Base-by-base conservation (phyloP, 1,284 basidiomycete species). In the Stereum hirsutum region DNA sequence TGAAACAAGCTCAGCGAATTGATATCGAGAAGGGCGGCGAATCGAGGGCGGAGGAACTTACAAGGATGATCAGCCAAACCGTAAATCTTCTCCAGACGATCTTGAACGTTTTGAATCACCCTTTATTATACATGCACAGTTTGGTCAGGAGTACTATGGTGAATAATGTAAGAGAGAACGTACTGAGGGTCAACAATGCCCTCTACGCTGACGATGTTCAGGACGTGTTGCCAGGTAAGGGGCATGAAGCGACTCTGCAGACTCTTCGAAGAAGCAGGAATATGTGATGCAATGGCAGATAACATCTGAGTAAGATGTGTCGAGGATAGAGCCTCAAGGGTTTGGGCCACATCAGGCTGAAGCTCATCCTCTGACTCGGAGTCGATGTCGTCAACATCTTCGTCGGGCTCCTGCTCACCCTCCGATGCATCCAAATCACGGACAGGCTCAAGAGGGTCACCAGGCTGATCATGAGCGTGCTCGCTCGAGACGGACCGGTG, bases 181-280 rank as follows among this genome's bases (percentile, higher is more conserved):
- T 47, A 75, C 74, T 57, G 59, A 49, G 58, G 51, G 50, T 68
- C 60, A 30, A 65, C 54, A 1, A 68, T 52, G 27, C 62, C 65
- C 51, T 60, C 61, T 2, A 62, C 57, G 28, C 60, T 62, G 10
- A 69, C 60, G 17, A 70, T 60, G 19, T 69, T 63, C 10, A 78
- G 57, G 11, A 78, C 66, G 23, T 57, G 59, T 28, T 66, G 62
- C 76, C 77, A 80, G 17, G 57, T 57, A 17, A 78, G 56, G 4
- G 75, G 74, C 24, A 63, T 62, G 20, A 75, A 57, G 2, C 76
- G 66, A 45, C 74, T 69, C 47, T 74, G 74, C 63, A 72, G 63
- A 46, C 69, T 72, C 25, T 66, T 63, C 20, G 68, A 60, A 0
- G 66, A 64, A 3, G 60, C 54, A 5, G 74, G 74, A 0, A 66